Conservation (phyloP, 345 rosid species). For the Laguncularia racemosa region DNA sequence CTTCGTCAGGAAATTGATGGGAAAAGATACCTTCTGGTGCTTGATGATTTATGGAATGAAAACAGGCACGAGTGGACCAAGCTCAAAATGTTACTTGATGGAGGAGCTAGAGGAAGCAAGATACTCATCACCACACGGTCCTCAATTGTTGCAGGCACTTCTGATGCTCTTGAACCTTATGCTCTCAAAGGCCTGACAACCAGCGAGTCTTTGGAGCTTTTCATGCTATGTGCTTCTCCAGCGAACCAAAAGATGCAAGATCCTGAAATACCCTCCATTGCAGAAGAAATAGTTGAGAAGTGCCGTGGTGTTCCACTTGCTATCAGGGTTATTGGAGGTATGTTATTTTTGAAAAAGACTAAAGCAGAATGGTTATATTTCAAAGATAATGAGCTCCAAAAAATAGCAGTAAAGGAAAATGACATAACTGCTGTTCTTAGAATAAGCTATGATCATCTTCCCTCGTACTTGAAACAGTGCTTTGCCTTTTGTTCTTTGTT, state of each 20-base stretch:
- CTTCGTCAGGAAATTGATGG: background rate
- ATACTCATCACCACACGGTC: conserved; percentile 5
- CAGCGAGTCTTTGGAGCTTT: conserved; percentile 4
- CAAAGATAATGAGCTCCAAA: conserved; percentile 8
- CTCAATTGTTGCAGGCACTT: conserved; percentile 1
- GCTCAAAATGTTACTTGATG: background rate
- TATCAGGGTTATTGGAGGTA: conserved; percentile 14
- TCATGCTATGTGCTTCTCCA: background rate
- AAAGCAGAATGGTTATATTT: conserved; percentile 16
- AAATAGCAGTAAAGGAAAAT: background rate
- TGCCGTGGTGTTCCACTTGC: conserved; percentile 21
- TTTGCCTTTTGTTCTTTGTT: conserved; percentile 19
- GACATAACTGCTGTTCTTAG: conserved; percentile 9
- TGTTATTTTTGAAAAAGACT: conserved; percentile 6
- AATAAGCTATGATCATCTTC: conserved; percentile 19
- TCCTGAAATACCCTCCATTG: background rate
- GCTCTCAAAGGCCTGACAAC: background rate
- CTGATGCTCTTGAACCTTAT: background rate
- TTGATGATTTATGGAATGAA: conserved; percentile 12
- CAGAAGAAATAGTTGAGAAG: conserved; percentile 14
- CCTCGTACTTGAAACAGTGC: conserved; percentile 19
- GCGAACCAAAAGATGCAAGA: background rate
- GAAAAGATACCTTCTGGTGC: conserved; percentile 6
- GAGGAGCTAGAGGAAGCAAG: background rate
- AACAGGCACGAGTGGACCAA: background rate